Evolutionary conservation across 1,284 basidiomycete genomes (phyloP), one percentile per base, ranked within the genome.

Genomic region (Cutaneotrichosporon sp.): DNA sequence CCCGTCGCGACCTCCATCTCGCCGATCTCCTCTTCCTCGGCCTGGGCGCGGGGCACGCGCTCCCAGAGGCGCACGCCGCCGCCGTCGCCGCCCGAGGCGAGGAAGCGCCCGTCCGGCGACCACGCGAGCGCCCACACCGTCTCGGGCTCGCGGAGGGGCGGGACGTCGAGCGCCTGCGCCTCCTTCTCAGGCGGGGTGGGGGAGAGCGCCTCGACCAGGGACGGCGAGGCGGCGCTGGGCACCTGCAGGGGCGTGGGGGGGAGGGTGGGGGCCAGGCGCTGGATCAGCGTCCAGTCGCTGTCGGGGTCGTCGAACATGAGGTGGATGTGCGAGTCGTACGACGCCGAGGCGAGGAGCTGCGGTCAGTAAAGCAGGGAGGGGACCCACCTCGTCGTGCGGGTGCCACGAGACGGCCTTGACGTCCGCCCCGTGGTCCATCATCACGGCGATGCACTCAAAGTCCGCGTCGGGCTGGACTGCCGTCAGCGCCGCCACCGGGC

Each of bases 401-500:
- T 98, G 94, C 93, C 95, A 99, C 9, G 89, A 86, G 11, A 99
- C 88, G 59, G 84, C 89, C 80, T 99, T 99, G 66, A 99, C 95
- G 74, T 99, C 97, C 78, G 98, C 95, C 1, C 86, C 85, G 74
- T 99, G 97, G 71, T 98, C 94, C 93, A 99, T 98, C 72, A 97
- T 82, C 42, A 99, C 97, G 25, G 88, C 88, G 79, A 97, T 86
- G 71, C 93, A 97, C 73, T 98, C 95, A 68, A 97, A 97, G 70
- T 97, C 94, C n/a, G 87, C 83, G 69, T 97, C 92, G 9, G 92
- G 91, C 69, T 91, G 88, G 1, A 90, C 91, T 93, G 69, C 6
- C 24, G 50, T 67, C 57, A 66, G 61, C 50, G 14, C 20, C 4
- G 22, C 22, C 33, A 42, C 34, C 34, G 13, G n/a, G 4, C 36